Percentiles rank a stretch among this genome's conserved stretches.
phyloP scores from a whole-genome alignment of 768 basidiomycete species.

The Tubosaeta sp. region DNA sequence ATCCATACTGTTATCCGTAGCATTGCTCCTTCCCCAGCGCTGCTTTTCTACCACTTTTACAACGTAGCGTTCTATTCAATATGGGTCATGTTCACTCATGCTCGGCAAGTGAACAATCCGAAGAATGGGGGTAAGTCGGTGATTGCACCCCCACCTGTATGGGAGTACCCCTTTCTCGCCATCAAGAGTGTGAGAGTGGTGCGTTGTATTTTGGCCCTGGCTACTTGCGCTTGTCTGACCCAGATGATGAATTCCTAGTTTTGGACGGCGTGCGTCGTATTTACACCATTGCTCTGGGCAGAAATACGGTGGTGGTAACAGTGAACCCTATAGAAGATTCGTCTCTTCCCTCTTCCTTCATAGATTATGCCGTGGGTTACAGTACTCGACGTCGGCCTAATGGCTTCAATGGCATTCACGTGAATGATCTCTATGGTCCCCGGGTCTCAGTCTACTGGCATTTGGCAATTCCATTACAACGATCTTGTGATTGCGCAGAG shows the following conservation, averaged over 20 bases:
- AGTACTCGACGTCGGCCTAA: too few species aligned
- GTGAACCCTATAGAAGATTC: neutral
- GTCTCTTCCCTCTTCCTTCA: neutral
- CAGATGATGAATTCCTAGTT: conserved; percentile 49
- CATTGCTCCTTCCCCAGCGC: conserved; percentile 70
- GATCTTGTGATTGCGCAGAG: too few species aligned
- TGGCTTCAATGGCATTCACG: too few species aligned
- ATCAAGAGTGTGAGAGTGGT: conserved; percentile 68
- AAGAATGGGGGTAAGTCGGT: conserved; percentile 33
- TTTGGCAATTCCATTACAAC: too few species aligned
- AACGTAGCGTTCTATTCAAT: conserved; percentile 92
- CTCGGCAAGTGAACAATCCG: conserved; percentile 25
- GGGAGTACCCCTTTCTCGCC: conserved; percentile 66
- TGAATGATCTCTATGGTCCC: too few species aligned
- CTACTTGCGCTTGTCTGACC: neutral
- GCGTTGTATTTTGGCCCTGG: conserved; percentile 29
- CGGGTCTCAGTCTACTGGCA: too few species aligned
- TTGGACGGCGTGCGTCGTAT: conserved; percentile 87
- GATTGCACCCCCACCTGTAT: conserved; percentile 40
- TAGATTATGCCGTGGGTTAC: conserved; percentile 4
- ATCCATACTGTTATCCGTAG: conserved; percentile 35
- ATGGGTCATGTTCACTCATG: conserved; percentile 79
- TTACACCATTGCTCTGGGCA: conserved; percentile 83
- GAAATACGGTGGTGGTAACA: conserved; percentile 72
- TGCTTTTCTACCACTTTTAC: conserved; percentile 92